Base-by-base conservation (phyloP, 2,329 filamentous ascomycete genomes). In the Monilinia fructicola region DNA sequence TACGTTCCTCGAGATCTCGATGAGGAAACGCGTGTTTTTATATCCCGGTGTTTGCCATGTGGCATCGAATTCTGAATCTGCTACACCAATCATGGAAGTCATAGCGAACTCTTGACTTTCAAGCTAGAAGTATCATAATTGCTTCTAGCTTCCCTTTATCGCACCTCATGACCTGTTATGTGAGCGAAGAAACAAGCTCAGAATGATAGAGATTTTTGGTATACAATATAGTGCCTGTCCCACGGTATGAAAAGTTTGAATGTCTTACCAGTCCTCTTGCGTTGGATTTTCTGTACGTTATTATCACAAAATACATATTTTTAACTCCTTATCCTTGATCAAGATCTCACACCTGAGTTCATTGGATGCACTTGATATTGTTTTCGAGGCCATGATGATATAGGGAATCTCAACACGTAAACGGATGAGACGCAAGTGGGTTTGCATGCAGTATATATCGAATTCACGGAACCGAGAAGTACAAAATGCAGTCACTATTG, bases 401-500 rank as follows among this genome's bases (percentile, higher is more conserved):
- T 60, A 60, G 6, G 26, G 46, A 48, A 18, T 10, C 16, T 48
- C 42, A 12, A 23, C n/a, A 38, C 56, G 21, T 48, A 42, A 16
- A 48, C 31, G 18, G 31, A 35, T n/a, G 18, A 54, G 52, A 54
- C 28, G 52, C 18, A 11, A 54, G 42, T 48, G 44, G 18, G n/a
- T n/a, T 38, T 31, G 35, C 44, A 23, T 23, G 42, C 56, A 48
- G 42, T 12, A 60, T 35, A 48, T 48, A 60, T 21, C 56, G 26
- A 48, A 31, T n/a, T 23, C 21, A 16, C 9, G 12, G 28, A 60
- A 16, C 7, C 21, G 6, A 38, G 54, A 23, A 14, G 7, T 18
- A 48, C 52, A 35, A 23, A 42, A 66, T 63, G 58, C 26, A 55
- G 3, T 40, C 65, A 16, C n/a, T 70, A 12, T 48, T 72, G 18